Base-by-base conservation (phyloP, 2,329 filamentous ascomycete genomes). In the Ceratocystis lukuohia region DNA sequence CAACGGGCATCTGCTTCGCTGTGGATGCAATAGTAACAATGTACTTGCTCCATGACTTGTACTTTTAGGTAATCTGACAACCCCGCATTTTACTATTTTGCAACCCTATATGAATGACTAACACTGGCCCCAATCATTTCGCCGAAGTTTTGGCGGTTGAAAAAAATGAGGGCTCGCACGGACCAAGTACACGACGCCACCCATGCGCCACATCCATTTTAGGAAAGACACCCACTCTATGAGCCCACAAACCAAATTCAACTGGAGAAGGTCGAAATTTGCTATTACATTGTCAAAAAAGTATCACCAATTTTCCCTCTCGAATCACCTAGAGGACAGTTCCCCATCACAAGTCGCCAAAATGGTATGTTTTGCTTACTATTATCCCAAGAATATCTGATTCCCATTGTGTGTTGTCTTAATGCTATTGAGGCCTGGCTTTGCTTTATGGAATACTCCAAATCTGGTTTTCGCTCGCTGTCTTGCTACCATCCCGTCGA, bases 191-290 rank as follows among this genome's bases (percentile, higher is more conserved):
- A 5, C 44, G 56, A 44, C 53, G 66, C 66, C 66, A 66, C 66
- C 10, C n/a, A 8, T 48, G 48, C 57, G 71, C 72, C 73, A 72
- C 71, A 71, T 56, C 68, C 67, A 72, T 68, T 75, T 74, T 70
- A 71, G 73, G 72, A 69, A 70, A 72, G 70, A 71, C 70, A 72
- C 72, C 71, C 73, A 76, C 76, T 75, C 75, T 76, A 75, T 71
- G 71, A 73, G 72, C 76, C 75, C 76, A 78, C 76, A 78, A 77
- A 76, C 72, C 73, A 72, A 76, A 75, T 77, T 77, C 75, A 75
- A 73, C 74, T 73, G 17, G 77, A 76, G 76, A 74, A 74, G 72
- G 73, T 72, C 72, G 73, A 77, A 77, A 76, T 77, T 74, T 71
- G 67, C 70, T 70, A 71, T 69, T 70, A 70, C 71, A 71, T 71